Percentiles rank a stretch among this genome's conserved stretches.
phyloP scores from a whole-genome alignment of 2,329 filamentous ascomycete species.

The Cladosporium sp. region DNA sequence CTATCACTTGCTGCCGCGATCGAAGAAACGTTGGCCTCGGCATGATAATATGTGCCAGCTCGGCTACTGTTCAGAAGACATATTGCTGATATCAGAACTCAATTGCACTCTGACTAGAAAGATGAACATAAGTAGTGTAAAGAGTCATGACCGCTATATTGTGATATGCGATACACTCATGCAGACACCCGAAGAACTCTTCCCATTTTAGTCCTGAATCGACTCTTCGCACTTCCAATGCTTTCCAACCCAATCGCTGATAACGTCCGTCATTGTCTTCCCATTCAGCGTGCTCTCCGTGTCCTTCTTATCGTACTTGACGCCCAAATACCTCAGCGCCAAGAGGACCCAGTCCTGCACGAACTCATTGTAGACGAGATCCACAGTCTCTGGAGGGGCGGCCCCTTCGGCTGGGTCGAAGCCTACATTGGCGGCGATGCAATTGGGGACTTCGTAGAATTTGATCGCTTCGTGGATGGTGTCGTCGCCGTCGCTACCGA shows the following conservation, averaged over 20 bases:
- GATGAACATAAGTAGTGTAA: no score
- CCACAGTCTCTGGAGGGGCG: constrained; percentile 65
- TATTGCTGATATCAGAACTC: no score
- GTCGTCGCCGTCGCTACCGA: constrained; percentile 83
- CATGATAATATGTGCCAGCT: neutral
- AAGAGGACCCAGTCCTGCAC: constrained; percentile 78
- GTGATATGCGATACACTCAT: no score
- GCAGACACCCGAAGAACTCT: no score
- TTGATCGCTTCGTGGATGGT: constrained; percentile 74
- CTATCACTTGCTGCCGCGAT: neutral
- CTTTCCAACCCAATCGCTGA: constrained; percentile 59
- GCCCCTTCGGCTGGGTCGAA: constrained; percentile 55
- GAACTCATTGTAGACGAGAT: constrained; percentile 90
- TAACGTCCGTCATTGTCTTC: constrained; percentile 57
- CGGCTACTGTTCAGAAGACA: neutral
- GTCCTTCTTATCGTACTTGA: constrained; percentile 52
- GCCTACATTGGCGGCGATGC: constrained; percentile 67
- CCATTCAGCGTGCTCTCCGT: constrained; percentile 54
- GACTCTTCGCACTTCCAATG: constrained; percentile 49
- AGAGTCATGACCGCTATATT: no score
- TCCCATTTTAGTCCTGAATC: no score
- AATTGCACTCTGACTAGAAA: no score
- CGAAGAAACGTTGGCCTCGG: neutral
- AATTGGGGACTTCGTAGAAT: constrained; percentile 80
- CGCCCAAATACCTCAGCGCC: constrained; percentile 65